Evolutionary conservation across 495 filamentous ascomycete genomes (phyloP).

Genomic region (Penicillium steckii): DNA sequence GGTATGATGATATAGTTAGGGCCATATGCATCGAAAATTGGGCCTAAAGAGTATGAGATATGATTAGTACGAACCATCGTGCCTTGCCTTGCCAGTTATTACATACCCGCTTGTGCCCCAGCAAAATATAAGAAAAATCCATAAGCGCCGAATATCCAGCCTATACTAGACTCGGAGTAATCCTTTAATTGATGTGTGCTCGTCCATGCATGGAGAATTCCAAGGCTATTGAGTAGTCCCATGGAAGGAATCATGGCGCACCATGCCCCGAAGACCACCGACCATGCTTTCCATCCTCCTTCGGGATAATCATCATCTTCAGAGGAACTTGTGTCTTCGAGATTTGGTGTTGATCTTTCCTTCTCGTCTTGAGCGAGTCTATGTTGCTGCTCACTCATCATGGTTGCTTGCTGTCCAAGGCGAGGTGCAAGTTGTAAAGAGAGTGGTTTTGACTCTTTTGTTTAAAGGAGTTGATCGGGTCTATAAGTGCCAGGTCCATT

Average conservation of each 20-base stretch:
- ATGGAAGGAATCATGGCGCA: constrained; percentile 60
- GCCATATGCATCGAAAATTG: constrained; percentile 30
- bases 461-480: too few species aligned
- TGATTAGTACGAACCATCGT: background rate
- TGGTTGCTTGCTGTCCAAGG: too few species aligned
- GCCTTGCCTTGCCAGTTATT: background rate
- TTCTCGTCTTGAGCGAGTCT: background rate
- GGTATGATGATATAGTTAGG: constrained; percentile 20
- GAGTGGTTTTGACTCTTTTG: too few species aligned
- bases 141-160: constrained; percentile 73
- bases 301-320: constrained; percentile 51
- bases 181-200: constrained; percentile 53
- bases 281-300: constrained; percentile 65
- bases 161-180: constrained; percentile 58
- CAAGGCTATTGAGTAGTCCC: constrained; percentile 68
- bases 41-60: constrained; percentile 18
- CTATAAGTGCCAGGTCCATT: background rate
- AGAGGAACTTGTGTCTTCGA: background rate
- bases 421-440: too few species aligned
- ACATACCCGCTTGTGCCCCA: constrained; percentile 38
- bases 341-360: background rate
- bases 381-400: too few species aligned
- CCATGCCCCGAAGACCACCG: constrained; percentile 63
- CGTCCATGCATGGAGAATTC: constrained; percentile 57
- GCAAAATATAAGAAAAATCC: constrained; percentile 56